phyloP scores from a whole-genome alignment of 805 yeast species.

The Cyberlindnera saturnus region DNA sequence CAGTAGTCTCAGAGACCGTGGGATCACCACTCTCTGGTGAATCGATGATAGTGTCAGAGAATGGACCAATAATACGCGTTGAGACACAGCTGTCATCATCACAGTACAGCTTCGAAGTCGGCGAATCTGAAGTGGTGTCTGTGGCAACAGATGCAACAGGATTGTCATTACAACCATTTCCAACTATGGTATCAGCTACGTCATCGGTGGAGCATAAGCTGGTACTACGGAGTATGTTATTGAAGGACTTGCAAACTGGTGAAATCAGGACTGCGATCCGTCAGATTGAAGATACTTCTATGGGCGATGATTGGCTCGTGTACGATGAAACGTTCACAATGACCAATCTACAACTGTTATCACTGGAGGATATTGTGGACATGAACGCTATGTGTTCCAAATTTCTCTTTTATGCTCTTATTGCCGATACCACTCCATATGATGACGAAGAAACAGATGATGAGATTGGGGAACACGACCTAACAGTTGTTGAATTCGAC shows the following conservation, averaged over 20 bases:
- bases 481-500: conserved; percentile 22
- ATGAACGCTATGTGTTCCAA: conserved; percentile 23
- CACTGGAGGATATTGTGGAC: conserved; percentile 29
- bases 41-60: background rate
- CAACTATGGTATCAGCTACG: conserved; percentile 10
- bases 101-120: conserved; percentile 4
- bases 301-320: conserved; percentile 35
- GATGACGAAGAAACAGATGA: conserved; percentile 6
- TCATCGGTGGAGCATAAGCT: conserved; percentile 10
- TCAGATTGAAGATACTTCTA: conserved; percentile 16
- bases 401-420: conserved; percentile 27
- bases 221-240: conserved; percentile 16
- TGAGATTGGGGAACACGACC: conserved; percentile 16
- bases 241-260: conserved; percentile 15
- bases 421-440: conserved; percentile 1
- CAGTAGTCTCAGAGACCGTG: background rate
- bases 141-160: conserved; percentile 4
- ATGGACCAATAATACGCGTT: conserved; percentile 7
- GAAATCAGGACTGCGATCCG: conserved; percentile 20
- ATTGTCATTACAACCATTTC: conserved; percentile 11
- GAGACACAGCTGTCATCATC: conserved; percentile 4
- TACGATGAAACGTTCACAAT: conserved; percentile 33
- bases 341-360: conserved; percentile 29
- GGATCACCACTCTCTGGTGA: conserved; percentile 6
- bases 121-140: conserved; percentile 3